A percentile compares a stretch with the other conserved stretches of the same genome.
Evolutionary conservation across 169 alveolate genomes (phyloP).

Genomic region (Babesia caballi): DNA sequence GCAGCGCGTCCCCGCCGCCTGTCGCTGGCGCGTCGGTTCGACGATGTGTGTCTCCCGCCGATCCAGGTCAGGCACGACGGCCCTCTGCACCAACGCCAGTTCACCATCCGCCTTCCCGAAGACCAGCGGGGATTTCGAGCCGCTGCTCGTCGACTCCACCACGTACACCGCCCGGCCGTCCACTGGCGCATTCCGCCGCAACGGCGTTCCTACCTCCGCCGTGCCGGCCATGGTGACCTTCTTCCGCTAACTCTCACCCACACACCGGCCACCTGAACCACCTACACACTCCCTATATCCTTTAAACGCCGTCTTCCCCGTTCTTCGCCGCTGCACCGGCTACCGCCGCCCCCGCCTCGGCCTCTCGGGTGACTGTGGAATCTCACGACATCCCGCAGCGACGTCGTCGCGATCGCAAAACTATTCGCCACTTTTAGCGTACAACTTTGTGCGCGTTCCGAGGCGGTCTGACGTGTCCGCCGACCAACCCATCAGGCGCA

Average conservation of each 20-base stretch:
- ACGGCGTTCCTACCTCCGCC: neutral
- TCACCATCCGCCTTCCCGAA: slow-evolving; percentile 2
- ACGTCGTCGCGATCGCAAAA: too few species aligned
- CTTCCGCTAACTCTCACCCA: too few species aligned
- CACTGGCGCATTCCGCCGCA: neutral
- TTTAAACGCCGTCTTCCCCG: too few species aligned
- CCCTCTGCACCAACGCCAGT: neutral
- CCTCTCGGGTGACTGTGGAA: too few species aligned
- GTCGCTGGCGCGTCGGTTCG: neutral
- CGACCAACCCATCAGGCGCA: too few species aligned
- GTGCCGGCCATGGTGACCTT: neutral
- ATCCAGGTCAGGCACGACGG: neutral
- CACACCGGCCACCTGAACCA: too few species aligned
- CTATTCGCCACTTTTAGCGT: too few species aligned
- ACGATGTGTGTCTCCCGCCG: slow-evolving; percentile 11
- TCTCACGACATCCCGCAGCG: slow-evolving; percentile 1
- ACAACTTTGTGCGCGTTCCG: too few species aligned
- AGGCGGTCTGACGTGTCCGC: too few species aligned
- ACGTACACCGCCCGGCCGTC: neutral
- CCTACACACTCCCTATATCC: too few species aligned
- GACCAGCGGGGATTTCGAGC: slow-evolving; percentile 14
- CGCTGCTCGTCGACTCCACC: neutral
- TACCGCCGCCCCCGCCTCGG: too few species aligned
- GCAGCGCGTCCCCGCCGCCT: neutral
- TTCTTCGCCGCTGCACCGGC: too few species aligned